Base-by-base conservation (phyloP, 176 grass and related monocot genomes). In the Dendrocalamus sinicus region DNA sequence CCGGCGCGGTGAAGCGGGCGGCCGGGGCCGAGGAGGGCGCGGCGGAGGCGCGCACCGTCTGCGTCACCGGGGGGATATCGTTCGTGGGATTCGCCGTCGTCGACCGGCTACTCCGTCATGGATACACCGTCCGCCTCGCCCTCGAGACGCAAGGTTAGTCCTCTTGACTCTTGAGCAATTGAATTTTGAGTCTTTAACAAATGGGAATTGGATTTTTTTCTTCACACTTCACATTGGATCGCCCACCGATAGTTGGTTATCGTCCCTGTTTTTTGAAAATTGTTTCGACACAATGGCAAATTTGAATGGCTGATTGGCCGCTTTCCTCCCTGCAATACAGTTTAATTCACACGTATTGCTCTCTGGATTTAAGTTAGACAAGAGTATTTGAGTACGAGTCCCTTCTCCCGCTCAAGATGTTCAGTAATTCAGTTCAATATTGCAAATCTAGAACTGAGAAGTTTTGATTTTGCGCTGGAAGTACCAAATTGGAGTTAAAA, bases 11-110 rank as follows among this genome's bases (percentile, higher is more conserved):
- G 57, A 93, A 89, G 86, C 35, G 67, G 8, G 81, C 3, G 17
- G 70, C 78, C 2, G 88, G 78, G n/a, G 84, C 86, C 30, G 88
- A 88, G 0, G 86, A 63, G 17, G 58, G 74, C 52, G 84, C 70
- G 8, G 84, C 70, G 43, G 83, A 90, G 59, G 67, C 43, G 46
- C 87, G 91, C 78, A 74, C 78, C 7, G 96, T 99, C 19, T 99
- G 96, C 89, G 96, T 96, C 84, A 99, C 96, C 3, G 93, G 93
- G 2, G 93, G 88, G 8, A 89, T 93, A 66, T 95, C 93, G 24
- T 99, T 94, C 73, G 81, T 99, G 32, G 93, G 96, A 5, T 92
- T 96, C 84, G 96, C 96, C 78, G 61, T 99, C 88, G 96, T 96
- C 76, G 90, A 94, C 77, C 82, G 92, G 41, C 93, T 99, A 52